Conservation (phyloP, 192 early-diverging fungal genomes). For the Lobulomyces angularis region DNA sequence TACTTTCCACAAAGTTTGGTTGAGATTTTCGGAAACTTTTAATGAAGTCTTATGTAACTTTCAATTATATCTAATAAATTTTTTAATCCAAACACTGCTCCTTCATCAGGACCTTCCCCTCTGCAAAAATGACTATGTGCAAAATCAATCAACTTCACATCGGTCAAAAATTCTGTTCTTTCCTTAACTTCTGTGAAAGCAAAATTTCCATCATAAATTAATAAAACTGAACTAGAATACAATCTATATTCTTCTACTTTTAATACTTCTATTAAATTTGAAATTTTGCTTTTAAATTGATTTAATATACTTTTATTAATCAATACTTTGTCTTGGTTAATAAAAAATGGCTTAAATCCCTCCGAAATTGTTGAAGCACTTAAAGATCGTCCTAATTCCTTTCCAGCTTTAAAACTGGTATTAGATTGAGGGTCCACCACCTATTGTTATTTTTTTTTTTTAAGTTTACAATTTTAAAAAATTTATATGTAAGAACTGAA, state of each 20-base stretch:
- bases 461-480: neutral
- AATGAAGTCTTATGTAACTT: too few species aligned
- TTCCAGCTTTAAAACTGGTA: constrained; percentile 39
- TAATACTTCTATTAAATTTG: constrained; percentile 42
- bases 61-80: constrained; percentile 46
- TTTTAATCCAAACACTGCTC: constrained; percentile 51
- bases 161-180: constrained; percentile 17
- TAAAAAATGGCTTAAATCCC: constrained; percentile 56
- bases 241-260: constrained; percentile 43
- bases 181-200: constrained; percentile 24
- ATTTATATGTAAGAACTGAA: constrained; percentile 12
- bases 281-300: constrained; percentile 1
- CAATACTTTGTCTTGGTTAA: constrained; percentile 1
- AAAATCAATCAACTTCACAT: constrained; percentile 76
- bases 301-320: neutral
- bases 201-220: constrained; percentile 64
- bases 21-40: too few species aligned
- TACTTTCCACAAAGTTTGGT: too few species aligned
- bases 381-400: constrained; percentile 38
- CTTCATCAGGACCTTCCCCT: constrained; percentile 52
- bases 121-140: constrained; percentile 63
- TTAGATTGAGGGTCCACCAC: neutral
- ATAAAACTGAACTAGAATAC: constrained; percentile 59
- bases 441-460: too few species aligned
- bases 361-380: constrained; percentile 36